Evolutionary conservation across 2,329 filamentous ascomycete species (phyloP), one percentile per base, ranked within the genome.

Genomic region (Beauveria scarabaeidicola): DNA sequence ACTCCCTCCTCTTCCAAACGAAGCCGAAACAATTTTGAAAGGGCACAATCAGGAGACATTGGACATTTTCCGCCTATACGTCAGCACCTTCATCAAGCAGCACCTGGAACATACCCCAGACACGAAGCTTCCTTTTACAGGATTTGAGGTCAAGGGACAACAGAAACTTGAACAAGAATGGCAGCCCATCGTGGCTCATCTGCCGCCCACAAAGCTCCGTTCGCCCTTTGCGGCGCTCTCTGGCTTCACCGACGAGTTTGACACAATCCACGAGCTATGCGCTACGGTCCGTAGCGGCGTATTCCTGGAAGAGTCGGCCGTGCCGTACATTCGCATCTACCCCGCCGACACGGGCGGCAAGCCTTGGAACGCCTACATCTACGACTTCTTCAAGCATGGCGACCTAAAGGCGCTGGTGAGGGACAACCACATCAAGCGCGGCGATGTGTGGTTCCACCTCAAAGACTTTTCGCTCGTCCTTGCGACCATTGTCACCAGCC

Each of bases 341-440:
- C 81, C 83, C 0, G 74, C 84, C 27, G 81, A 87, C 57, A 75
- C 78, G 3, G 54, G 60, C 63, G 71, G 61, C 9, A 68, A 71
- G 13, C 81, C 80, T 0, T 76, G 85, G 61, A 90, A 90, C 64
- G 84, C 85, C 0, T 89, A 89, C 66, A 73, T 92, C 0, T 84
- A 87, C 61, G 87, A 92, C 69, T 93, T 91, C 72, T 91, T 83
- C 77, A 88, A 84, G 70, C 85, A 92, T 65, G 88, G 88, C 3
- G 82, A 87, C 66, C 69, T 85, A 29, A 41, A 21, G 10, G 57
- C 57, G 9, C 32, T 59, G 8, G 57, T 59, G 50, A 73, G 70
- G 0, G 86, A 84, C 32, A 92, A 93, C 67, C 77, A 80, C 3
- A 85, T 93, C 67, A 82, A 81, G 48, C 73, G 75, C 1, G 81